phyloP scores from a whole-genome alignment of 768 basidiomycete species.

The Phaeotremella fagi region DNA sequence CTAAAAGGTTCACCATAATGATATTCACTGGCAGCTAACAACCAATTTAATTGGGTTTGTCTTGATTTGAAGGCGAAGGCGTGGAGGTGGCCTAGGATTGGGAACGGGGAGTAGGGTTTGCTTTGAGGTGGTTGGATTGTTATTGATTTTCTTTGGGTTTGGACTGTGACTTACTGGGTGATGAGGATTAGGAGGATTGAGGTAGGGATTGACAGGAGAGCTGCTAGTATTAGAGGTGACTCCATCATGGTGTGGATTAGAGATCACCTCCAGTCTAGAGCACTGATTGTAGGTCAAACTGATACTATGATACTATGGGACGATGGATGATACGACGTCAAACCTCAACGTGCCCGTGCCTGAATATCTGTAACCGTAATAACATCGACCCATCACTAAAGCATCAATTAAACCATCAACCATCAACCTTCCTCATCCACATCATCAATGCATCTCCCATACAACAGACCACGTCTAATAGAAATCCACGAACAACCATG shows the following conservation, averaged over 20 bases:
- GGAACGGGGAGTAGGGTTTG: slow-evolving; percentile 11
- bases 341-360: no score
- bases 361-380: background rate
- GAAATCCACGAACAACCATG: slow-evolving; percentile 40
- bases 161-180: background rate
- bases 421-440: background rate
- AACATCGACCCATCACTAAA: no score
- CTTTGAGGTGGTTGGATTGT: background rate
- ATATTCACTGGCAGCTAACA: slow-evolving; percentile 9
- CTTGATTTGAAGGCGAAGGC: slow-evolving; percentile 11
- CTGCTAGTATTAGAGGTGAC: no score
- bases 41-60: slow-evolving; percentile 19
- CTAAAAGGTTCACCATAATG: slow-evolving; percentile 8
- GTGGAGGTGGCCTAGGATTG: slow-evolving; percentile 30
- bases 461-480: slow-evolving; percentile 29
- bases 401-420: background rate
- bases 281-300: no score
- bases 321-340: no score
- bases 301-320: no score
- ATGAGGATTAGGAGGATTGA: no score
- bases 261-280: no score
- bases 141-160: background rate
- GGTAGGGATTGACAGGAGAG: no score
- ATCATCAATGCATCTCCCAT: slow-evolving; percentile 24
- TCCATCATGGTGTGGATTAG: no score